Percentiles rank a stretch among this genome's conserved stretches.
These are phyloP conservation scores for Dryas octopetala DNA, from an alignment of 306 rosid genomes.

Conservation along the genomic window DNA sequence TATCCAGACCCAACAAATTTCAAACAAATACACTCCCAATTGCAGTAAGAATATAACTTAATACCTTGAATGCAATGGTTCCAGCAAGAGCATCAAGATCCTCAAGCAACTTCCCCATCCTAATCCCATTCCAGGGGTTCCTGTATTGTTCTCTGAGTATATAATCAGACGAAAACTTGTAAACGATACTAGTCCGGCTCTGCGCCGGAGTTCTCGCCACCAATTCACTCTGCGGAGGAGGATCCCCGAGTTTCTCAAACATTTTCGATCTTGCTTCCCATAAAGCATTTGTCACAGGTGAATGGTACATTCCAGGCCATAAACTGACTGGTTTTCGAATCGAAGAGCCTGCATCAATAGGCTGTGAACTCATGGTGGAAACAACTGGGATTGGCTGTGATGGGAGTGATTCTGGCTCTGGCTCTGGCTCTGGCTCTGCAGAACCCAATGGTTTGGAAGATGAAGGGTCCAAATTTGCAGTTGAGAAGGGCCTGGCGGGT, in stretches of 20 bases:
- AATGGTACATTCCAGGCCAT: slow-evolving; percentile 77
- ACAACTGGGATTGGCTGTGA: slow-evolving; percentile 7
- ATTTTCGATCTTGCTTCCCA: slow-evolving; percentile 83
- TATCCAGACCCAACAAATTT: not conserved
- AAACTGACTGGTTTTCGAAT: slow-evolving; percentile 60
- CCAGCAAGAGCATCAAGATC: slow-evolving; percentile 94
- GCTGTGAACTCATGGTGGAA: slow-evolving; percentile 3
- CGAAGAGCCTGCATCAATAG: slow-evolving; percentile 68
- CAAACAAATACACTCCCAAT: not conserved
- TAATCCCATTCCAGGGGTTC: slow-evolving; percentile 73
- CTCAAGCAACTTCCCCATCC: slow-evolving; percentile 82
- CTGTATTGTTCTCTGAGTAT: slow-evolving; percentile 75
- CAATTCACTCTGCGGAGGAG: slow-evolving; percentile 22
- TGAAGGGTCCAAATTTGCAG: not conserved
- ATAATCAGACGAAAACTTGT: slow-evolving; percentile 65
- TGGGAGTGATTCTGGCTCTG: not conserved
- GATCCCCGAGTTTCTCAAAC: slow-evolving; percentile 30
- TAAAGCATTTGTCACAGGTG: slow-evolving; percentile 79
- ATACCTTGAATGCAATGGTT: slow-evolving; percentile 76
- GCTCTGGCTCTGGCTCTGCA: not conserved
- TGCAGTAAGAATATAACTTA: not conserved
- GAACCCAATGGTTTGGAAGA: not conserved
- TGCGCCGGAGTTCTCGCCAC: slow-evolving; percentile 45
- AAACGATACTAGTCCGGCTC: slow-evolving; percentile 63
- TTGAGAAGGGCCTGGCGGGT: not conserved